phyloP scores from a whole-genome alignment of 306 rosid genomes.

The Albizia julibrissin region DNA sequence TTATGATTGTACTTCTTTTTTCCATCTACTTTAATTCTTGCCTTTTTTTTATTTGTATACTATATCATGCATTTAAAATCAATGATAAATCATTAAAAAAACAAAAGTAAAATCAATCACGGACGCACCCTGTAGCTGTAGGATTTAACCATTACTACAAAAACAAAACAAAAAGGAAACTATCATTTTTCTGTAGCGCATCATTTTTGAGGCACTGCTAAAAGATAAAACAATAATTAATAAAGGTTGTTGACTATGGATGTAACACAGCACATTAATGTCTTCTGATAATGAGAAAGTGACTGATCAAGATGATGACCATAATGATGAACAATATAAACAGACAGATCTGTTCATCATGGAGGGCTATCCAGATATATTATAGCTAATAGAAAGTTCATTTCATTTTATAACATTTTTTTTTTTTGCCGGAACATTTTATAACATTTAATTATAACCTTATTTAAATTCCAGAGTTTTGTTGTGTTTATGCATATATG shows the following conservation, averaged over 20 bases:
- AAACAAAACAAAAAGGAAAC: neutral
- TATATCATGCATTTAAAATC: neutral
- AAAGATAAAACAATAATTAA: neutral
- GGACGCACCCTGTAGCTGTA: neutral
- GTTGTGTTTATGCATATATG: neutral
- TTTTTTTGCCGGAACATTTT: neutral
- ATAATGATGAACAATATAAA: neutral
- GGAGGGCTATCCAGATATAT: neutral
- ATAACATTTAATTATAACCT: neutral
- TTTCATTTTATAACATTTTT: neutral
- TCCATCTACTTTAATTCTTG: neutral
- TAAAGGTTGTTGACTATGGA: neutral
- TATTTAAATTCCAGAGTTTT: neutral
- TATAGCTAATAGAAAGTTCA: neutral
- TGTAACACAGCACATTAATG: neutral
- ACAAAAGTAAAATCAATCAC: neutral
- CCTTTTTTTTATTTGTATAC: neutral
- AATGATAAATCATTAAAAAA: neutral
- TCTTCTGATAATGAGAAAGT: constrained; percentile 10
- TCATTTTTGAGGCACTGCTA: constrained; percentile 7
- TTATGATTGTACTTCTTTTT: neutral
- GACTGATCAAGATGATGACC: constrained; percentile 11
- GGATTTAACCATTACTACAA: neutral
- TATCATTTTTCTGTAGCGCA: neutral
- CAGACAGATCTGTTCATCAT: neutral